Base-by-base conservation (phyloP, 176 grass and related monocot species). In the Tillandsia fasciculata region DNA sequence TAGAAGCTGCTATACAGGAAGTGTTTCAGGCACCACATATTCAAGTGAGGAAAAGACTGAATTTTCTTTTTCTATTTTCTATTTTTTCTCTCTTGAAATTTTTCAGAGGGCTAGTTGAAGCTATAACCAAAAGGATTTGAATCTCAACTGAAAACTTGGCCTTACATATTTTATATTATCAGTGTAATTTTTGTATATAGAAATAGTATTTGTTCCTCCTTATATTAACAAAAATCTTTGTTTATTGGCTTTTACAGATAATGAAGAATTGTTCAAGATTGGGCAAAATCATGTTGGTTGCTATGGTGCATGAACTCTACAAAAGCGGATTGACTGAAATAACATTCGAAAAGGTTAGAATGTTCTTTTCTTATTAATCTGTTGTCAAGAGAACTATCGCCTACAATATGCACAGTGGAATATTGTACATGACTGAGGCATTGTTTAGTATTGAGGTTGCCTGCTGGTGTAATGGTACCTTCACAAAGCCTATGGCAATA, bases 11-110 rank as follows among this genome's bases (percentile, higher is more conserved):
- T 49, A 82, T 99, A 66, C 81, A 93, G 29, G 94, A 99, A 85
- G 94, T 99, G 50, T 99, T 99, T 74, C 89, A 99, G 80, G 89
- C 89, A 64, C 87, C 94, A 54, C 94, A 99, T 81, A 93, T 99
- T 87, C 94, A 87, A 83, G 93, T 96, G 57, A 89, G 89, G 73
- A 42, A 23, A 71, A 12, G 15, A 71, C 23, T 69, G 20, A 12
- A 63, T 23, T 61, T 18, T 61, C 6, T n/a, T 18, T 14, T 2
- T 23, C 8, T 15, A 59, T 20, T 59, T 59, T 9, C 56, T 58
- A 9, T 18, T 22, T 2, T 59, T 7, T 17, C 53, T 17, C 53
- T 56, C 53, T 57, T 17, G 53, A 57, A 57, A 17, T 57, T 57
- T 8, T 8, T 61, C 3, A 18, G 13, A 61, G 10, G 22, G 22